phyloP scores from a whole-genome alignment of 2,329 filamentous ascomycete genomes.

The Ceratocystis harringtonii region DNA sequence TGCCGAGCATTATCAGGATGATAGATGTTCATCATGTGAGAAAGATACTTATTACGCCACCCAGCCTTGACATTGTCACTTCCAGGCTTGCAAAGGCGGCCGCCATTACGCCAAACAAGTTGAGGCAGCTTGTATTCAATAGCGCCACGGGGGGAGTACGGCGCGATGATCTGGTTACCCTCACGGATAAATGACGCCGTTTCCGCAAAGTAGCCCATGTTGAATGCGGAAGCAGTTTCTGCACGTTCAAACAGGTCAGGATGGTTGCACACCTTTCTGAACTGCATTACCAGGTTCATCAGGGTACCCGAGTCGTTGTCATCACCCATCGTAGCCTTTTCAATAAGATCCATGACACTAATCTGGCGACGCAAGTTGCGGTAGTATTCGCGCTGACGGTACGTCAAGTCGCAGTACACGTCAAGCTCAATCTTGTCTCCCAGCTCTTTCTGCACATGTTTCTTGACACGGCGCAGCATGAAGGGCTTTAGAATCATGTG shows the following conservation, averaged over 20 bases:
- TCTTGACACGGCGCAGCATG: slow-evolving; percentile 99
- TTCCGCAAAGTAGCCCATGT: slow-evolving; percentile 77
- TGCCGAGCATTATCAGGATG: slow-evolving; percentile 59
- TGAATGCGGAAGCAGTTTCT: slow-evolving; percentile 75
- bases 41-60: slow-evolving; percentile 62
- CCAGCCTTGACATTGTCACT: slow-evolving; percentile 60
- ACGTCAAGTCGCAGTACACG: slow-evolving; percentile 91
- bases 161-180: slow-evolving; percentile 61
- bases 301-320: slow-evolving; percentile 89
- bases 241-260: slow-evolving; percentile 93
- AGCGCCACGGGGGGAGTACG: slow-evolving; percentile 72
- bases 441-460: slow-evolving; percentile 96
- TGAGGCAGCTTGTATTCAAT: slow-evolving; percentile 76
- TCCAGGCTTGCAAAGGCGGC: slow-evolving; percentile 59
- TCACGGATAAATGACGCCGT: slow-evolving; percentile 91
- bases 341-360: slow-evolving; percentile 95
- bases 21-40: slow-evolving; percentile 83
- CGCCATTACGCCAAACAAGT: slow-evolving; percentile 67
- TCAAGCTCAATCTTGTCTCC: slow-evolving; percentile 98
- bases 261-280: slow-evolving; percentile 98
- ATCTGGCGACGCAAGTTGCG: slow-evolving; percentile 88
- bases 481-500: slow-evolving; percentile 99
- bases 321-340: slow-evolving; percentile 87
- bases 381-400: slow-evolving; percentile 89
- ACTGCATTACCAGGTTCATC: slow-evolving; percentile 99